Evolutionary conservation across 208 protist genomes (phyloP).

Genomic region (Tritrichomonas musculus): DNA sequence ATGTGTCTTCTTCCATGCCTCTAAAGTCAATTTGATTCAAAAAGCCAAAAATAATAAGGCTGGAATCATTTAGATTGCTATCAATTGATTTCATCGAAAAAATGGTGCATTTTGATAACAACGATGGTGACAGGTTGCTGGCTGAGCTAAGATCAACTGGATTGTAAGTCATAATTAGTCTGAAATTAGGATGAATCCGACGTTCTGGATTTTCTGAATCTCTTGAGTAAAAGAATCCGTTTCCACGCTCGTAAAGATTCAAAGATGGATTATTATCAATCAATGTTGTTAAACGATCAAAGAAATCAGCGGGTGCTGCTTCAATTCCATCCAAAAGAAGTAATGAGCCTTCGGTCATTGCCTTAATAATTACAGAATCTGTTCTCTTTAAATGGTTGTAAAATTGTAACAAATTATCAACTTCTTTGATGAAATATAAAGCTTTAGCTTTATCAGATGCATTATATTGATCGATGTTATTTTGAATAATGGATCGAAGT

Average conservation of each 20-base stretch:
- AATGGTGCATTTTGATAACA: not conserved
- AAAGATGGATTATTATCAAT: not conserved
- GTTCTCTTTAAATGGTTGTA: not conserved
- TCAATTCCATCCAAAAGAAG: conserved; percentile 28
- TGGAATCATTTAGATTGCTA: no score
- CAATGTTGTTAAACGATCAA: not conserved
- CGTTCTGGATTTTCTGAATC: not conserved
- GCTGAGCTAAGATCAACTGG: not conserved
- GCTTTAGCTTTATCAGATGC: not conserved
- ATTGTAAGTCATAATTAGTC: conserved; percentile 33
- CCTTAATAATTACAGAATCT: not conserved
- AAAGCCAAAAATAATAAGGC: not conserved
- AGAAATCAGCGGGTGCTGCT: not conserved
- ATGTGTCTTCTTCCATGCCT: not conserved
- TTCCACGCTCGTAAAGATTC: not conserved
- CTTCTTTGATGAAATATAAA: not conserved
- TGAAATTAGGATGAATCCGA: not conserved
- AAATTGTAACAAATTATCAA: not conserved
- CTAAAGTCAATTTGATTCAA: not conserved
- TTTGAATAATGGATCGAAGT: not conserved
- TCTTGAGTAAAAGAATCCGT: not conserved
- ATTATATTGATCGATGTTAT: no score
- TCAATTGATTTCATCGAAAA: not conserved
- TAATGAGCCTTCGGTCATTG: not conserved
- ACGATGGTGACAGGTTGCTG: not conserved